Evolutionary conservation across 2,329 filamentous ascomycete species (phyloP), one percentile per base, ranked within the genome.

Genomic region (Pyrenophora tritici-repentis): DNA sequence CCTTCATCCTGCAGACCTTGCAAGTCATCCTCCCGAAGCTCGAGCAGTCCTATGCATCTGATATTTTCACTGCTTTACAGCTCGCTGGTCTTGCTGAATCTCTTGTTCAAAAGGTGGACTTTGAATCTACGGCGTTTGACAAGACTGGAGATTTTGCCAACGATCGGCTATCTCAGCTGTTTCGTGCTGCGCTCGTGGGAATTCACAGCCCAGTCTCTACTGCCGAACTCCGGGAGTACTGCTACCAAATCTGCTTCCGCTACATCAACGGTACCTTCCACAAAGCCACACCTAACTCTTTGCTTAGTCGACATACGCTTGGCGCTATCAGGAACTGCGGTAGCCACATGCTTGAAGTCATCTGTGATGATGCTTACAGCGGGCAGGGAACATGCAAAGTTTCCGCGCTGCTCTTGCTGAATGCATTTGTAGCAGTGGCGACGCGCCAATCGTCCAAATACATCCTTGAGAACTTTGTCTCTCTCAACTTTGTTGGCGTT

Each of bases 311-410:
- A 1, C 81, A 86, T 54, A 84, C 76, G 40, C 80, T 85, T 34
- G 83, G 89, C 68, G 87, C 89, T 1, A 82, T 95, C 61, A 91
- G 90, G 71, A 85, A 87, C 4, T 86, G 91, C 37, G 92, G 94
- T 33, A 89, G 91, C 64, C 83, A 89, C 47, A 79, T 97, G 33
- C 83, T 97, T 53, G 91, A 93, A 62, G 86, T 91, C 20, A 81
- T 97, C 36, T 97, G 92, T 68, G 94, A 99, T 66, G 94, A 99
- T 76, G 92, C 91, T 16, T 93, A 92, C 71, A 86, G 88, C 52
- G 91, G 91, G 33, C 88, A 93, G 66, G 83, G 89, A 32, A 83
- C 82, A 10, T 95, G 90, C 72, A 89, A 95, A 67, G 86, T 95
- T 3, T 88, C 93, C 1, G 91, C 94, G 9, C 79, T 97, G 36